Percentiles rank a stretch among this genome's conserved stretches.
Conservation (phyloP, 2,329 filamentous ascomycete genomes). For the Coleophoma cylindrospora region DNA sequence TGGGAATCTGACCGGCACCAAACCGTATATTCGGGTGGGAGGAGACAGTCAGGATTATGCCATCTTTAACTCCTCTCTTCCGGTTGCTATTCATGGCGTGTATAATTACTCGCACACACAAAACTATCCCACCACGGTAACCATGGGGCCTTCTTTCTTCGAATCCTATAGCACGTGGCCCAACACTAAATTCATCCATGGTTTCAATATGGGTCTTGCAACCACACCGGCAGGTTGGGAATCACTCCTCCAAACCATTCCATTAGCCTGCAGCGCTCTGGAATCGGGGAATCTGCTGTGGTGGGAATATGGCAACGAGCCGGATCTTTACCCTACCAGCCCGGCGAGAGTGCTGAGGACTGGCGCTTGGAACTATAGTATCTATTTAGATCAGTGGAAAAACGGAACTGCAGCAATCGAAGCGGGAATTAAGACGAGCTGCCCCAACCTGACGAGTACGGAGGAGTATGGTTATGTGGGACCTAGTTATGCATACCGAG, state of each 20-base stretch:
- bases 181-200: conserved; percentile 51
- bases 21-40: conserved; percentile 57
- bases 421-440: conserved; percentile 37
- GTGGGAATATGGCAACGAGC: conserved; percentile 63
- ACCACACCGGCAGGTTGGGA: conserved; percentile 46
- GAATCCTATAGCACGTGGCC: conserved; percentile 57
- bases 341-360: conserved; percentile 46
- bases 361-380: conserved; percentile 44
- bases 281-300: conserved; percentile 42
- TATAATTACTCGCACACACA: conserved; percentile 41
- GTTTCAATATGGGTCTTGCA: conserved; percentile 51
- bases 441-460: conserved; percentile 41
- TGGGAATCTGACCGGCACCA: conserved; percentile 45
- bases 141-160: conserved; percentile 57
- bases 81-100: conserved; percentile 45
- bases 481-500: conserved; percentile 46
- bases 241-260: conserved; percentile 48
- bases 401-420: conserved; percentile 47
- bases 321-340: conserved; percentile 51
- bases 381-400: conserved; percentile 53
- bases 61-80: conserved; percentile 49
- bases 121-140: conserved; percentile 57
- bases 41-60: conserved; percentile 64
- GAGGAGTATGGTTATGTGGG: conserved; percentile 46
- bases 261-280: conserved; percentile 52